These are phyloP conservation scores for Pseudozyma sp. DNA, from an alignment of 1,284 basidiomycete species.

Conservation along the genomic window DNA sequence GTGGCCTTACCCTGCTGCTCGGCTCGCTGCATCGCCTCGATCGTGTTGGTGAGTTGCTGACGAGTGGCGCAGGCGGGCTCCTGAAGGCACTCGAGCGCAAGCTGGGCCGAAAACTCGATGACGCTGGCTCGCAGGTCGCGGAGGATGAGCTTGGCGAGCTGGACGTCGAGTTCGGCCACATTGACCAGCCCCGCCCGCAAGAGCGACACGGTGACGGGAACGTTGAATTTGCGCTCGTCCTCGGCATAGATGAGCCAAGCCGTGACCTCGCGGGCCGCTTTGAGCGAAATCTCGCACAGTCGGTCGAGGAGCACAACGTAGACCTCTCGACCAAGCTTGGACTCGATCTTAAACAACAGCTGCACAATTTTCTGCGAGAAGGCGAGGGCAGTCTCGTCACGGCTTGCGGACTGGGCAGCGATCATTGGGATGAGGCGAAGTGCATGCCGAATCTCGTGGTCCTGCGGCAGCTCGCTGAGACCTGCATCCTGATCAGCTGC, in stretches of 20 bases:
- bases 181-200: slow-evolving; percentile 85
- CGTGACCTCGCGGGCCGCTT: slow-evolving; percentile 95
- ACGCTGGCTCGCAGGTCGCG: slow-evolving; percentile 81
- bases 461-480: slow-evolving; percentile 72
- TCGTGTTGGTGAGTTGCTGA: slow-evolving; percentile 81
- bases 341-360: slow-evolving; percentile 66
- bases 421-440: slow-evolving; percentile 84
- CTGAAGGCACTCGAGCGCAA: slow-evolving; percentile 87
- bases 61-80: slow-evolving; percentile 79
- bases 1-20: slow-evolving; percentile 80
- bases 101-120: slow-evolving; percentile 83
- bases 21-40: slow-evolving; percentile 78
- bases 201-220: slow-evolving; percentile 90
- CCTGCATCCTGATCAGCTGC: slow-evolving; percentile 48
- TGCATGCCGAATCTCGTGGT: slow-evolving; percentile 85
- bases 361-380: slow-evolving; percentile 93
- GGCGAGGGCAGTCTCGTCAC: slow-evolving; percentile 84
- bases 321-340: slow-evolving; percentile 60
- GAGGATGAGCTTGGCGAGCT: slow-evolving; percentile 85
- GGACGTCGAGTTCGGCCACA: slow-evolving; percentile 84
- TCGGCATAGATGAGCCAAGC: slow-evolving; percentile 97
- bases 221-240: slow-evolving; percentile 92
- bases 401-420: slow-evolving; percentile 81
- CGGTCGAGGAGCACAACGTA: slow-evolving; percentile 89
- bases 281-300: slow-evolving; percentile 87